Evolutionary conservation across 257 asterid genomes (phyloP).

Genomic region (Linaria vulgaris): DNA sequence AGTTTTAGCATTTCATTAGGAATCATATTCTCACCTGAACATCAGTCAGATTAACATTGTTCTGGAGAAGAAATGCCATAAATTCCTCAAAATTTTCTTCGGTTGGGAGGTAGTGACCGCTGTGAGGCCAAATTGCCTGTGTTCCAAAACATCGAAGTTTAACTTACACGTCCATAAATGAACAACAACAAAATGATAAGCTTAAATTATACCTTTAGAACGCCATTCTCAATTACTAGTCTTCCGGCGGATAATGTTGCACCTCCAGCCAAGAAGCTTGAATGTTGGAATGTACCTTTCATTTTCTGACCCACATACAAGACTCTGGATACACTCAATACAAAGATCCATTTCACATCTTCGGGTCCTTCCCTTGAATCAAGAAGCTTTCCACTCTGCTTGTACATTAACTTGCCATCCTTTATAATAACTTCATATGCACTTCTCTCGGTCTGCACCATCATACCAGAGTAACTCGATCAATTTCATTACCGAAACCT

Average conservation of each 20-base stretch:
- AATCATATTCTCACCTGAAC: constrained; percentile 53
- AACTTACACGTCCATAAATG: neutral
- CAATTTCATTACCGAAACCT: neutral
- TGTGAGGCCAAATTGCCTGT: constrained; percentile 96
- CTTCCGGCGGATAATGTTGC: constrained; percentile 92
- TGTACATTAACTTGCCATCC: constrained; percentile 57
- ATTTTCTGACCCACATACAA: constrained; percentile 74
- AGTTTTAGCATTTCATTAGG: neutral
- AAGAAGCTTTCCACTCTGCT: constrained; percentile 55
- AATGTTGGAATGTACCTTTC: constrained; percentile 84
- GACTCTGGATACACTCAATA: constrained; percentile 61
- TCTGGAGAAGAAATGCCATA: constrained; percentile 57
- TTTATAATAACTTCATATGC: constrained; percentile 58
- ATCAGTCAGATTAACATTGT: constrained; percentile 53
- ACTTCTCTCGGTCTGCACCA: constrained; percentile 62
- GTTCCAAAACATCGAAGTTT: neutral
- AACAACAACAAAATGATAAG: neutral
- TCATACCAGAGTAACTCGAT: neutral
- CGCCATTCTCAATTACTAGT: constrained; percentile 66
- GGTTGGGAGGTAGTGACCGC: constrained; percentile 95
- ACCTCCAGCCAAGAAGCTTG: constrained; percentile 96
- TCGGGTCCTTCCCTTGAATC: constrained; percentile 66
- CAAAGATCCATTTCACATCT: constrained; percentile 87
- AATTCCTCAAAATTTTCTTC: constrained; percentile 85
- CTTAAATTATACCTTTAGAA: constrained; percentile 54